Evolutionary conservation across 805 yeast genomes (phyloP).

Genomic region (Tetrapisispora phaffii): DNA sequence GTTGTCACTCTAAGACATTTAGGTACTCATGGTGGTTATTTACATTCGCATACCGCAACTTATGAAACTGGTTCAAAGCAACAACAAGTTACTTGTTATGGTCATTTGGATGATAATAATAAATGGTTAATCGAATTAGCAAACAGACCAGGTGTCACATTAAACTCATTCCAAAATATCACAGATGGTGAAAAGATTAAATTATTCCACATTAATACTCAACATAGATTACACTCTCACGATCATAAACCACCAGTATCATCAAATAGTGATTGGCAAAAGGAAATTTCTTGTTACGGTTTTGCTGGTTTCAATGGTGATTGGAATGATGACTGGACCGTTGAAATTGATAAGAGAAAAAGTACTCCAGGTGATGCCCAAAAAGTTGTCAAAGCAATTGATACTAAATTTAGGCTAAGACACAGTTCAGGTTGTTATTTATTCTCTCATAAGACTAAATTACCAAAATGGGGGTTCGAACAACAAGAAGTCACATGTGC

Average conservation of each 20-base stretch:
- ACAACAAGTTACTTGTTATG: conserved; percentile 73
- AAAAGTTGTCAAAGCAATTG: conserved; percentile 50
- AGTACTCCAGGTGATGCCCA: conserved; percentile 46
- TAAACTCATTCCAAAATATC: conserved; percentile 51
- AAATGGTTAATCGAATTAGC: conserved; percentile 64
- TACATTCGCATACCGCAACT: conserved; percentile 63
- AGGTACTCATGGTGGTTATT: conserved; percentile 68
- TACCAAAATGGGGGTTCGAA: conserved; percentile 74
- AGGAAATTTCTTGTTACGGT: conserved; percentile 73
- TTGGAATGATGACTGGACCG: conserved; percentile 73
- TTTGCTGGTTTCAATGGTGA: conserved; percentile 70
- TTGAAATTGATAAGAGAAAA: conserved; percentile 54
- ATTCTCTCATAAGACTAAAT: conserved; percentile 60
- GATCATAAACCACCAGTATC: conserved; percentile 77
- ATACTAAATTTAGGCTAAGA: conserved; percentile 60
- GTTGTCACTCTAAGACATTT: conserved; percentile 56
- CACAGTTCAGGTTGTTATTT: conserved; percentile 72
- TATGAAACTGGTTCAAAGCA: conserved; percentile 77
- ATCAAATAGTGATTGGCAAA: conserved; percentile 66
- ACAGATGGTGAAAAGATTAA: conserved; percentile 63
- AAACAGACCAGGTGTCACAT: conserved; percentile 45
- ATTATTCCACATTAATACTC: conserved; percentile 47
- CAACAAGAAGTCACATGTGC: conserved; percentile 85
- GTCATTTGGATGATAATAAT: conserved; percentile 66
- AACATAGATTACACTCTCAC: conserved; percentile 73